A percentile compares a stretch with the other conserved stretches of the same genome.
Conservation (phyloP, 331 rosid genomes). For the Ulmus americana region DNA sequence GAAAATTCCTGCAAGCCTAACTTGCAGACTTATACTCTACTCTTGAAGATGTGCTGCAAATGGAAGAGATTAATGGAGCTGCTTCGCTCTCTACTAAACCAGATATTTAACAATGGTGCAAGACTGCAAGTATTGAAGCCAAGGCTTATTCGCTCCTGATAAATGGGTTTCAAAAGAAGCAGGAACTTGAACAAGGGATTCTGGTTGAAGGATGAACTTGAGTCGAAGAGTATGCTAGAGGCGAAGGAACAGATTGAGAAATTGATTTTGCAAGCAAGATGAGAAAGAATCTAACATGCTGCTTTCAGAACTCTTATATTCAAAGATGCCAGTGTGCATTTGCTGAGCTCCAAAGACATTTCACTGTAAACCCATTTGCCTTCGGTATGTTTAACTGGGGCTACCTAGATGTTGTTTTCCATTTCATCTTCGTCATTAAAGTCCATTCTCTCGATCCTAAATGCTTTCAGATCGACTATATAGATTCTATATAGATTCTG, state of each 20-base stretch:
- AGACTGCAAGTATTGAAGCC: conserved; percentile 50
- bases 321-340: no score
- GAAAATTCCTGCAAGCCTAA: conserved; percentile 50
- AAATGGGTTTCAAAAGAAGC: conserved; percentile 41
- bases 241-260: conserved; percentile 46
- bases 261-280: conserved; percentile 35
- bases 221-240: conserved; percentile 49
- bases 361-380: no score
- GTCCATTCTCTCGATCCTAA: no score
- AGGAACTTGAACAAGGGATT: conserved; percentile 49
- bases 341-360: no score
- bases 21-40: conserved; percentile 58
- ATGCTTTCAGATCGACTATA: no score
- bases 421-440: no score
- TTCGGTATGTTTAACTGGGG: no score
- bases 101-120: conserved; percentile 59
- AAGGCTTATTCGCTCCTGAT: conserved; percentile 59
- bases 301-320: no score
- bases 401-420: no score
- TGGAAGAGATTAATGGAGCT: conserved; percentile 70
- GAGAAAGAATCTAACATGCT: not conserved
- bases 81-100: conserved; percentile 56
- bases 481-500: no score
- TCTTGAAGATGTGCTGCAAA: conserved; percentile 72
- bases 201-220: conserved; percentile 39